These are phyloP conservation scores for Dryadomyces sulphureus DNA, from an alignment of 2,329 filamentous ascomycete species.

Conservation along the genomic window DNA sequence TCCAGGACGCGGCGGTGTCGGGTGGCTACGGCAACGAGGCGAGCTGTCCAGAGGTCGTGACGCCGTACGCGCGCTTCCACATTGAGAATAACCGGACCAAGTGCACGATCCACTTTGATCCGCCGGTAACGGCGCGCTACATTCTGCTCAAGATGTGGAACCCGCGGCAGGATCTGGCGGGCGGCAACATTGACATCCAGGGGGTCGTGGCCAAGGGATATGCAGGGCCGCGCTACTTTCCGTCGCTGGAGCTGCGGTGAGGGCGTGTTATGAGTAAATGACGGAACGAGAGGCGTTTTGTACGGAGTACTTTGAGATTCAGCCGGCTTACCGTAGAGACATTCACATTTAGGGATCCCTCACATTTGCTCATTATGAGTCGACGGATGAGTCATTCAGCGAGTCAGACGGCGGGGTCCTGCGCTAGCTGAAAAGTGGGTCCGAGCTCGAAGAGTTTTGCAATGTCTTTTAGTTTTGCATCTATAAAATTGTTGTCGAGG, in stretches of 20 bases:
- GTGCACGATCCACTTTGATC: conserved; percentile 75
- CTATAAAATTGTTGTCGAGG: not conserved
- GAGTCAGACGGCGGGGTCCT: not conserved
- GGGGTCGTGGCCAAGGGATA: conserved; percentile 72
- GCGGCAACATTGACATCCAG: conserved; percentile 75
- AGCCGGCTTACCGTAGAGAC: too few relatives aligned
- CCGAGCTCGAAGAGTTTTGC: not conserved
- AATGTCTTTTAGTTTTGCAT: too few relatives aligned
- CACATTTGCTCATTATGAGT: not conserved
- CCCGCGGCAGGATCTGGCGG: conserved; percentile 43
- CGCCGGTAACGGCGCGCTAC: conserved; percentile 66
- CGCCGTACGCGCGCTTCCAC: conserved; percentile 40
- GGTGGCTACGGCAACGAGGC: not conserved
- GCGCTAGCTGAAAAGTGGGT: not conserved
- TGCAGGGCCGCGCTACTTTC: conserved; percentile 74
- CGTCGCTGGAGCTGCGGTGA: conserved; percentile 47
- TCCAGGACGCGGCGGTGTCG: not conserved
- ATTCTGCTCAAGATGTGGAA: conserved; percentile 87
- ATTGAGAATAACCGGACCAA: conserved; percentile 72
- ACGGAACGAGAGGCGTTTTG: too few relatives aligned
- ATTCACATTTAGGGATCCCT: too few relatives aligned
- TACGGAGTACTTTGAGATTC: too few relatives aligned
- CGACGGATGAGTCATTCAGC: not conserved
- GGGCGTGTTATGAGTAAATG: not conserved
- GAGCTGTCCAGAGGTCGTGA: not conserved